Evolutionary conservation across 441 rosid species (phyloP).

Genomic region (Euphorbia schlechtendalii): DNA sequence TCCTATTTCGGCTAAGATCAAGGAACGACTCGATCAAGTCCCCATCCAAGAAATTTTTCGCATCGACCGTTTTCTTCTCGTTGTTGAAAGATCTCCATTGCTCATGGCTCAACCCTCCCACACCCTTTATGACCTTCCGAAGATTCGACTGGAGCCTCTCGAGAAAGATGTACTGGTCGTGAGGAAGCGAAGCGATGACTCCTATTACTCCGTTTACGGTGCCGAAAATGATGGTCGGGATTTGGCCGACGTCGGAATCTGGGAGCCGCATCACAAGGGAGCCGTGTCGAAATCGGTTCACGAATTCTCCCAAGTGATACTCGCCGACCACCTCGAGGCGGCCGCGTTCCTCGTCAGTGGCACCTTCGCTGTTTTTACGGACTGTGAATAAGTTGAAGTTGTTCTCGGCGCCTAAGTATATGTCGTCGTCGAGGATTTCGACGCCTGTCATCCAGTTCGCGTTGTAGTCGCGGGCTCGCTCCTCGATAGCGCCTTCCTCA

Average conservation of each 20-base stretch:
- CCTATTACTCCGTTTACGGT: constrained; percentile 88
- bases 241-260: constrained; percentile 85
- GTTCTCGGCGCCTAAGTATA: constrained; percentile 92
- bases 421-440: constrained; percentile 93
- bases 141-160: constrained; percentile 75
- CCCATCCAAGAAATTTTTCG: constrained; percentile 77
- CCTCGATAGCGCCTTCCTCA: constrained; percentile 99
- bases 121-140: constrained; percentile 86
- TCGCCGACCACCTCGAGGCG: constrained; percentile 95
- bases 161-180: constrained; percentile 62
- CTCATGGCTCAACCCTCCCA: constrained; percentile 87
- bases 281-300: constrained; percentile 84
- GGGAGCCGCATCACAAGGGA: constrained; percentile 96
- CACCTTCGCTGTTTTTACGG: constrained; percentile 95
- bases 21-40: constrained; percentile 85
- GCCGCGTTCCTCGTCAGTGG: constrained; percentile 94
- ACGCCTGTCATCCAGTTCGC: constrained; percentile 99
- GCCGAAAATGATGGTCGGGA: constrained; percentile 78
- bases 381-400: constrained; percentile 83
- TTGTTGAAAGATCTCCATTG: constrained; percentile 93
- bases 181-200: constrained; percentile 84
- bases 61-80: constrained; percentile 79
- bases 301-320: constrained; percentile 96
- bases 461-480: constrained; percentile 92
- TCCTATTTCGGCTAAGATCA: constrained; percentile 60